Base-by-base conservation (phyloP, 306 rosid genomes). In the Citrullus amarus region DNA sequence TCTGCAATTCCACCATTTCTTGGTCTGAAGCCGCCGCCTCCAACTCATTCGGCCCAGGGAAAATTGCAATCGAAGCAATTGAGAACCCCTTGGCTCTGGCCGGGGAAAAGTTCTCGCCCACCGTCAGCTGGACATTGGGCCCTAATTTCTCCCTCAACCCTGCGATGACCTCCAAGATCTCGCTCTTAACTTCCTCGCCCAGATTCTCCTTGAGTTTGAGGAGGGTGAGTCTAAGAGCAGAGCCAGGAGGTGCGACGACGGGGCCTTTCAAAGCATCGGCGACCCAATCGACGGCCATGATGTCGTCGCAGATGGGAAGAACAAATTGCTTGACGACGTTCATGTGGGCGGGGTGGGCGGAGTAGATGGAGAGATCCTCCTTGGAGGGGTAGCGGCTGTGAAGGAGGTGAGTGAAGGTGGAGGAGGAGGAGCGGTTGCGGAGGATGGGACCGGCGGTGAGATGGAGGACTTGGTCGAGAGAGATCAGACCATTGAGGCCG, bases 271-370 rank as follows among this genome's bases (percentile, higher is more conserved):
- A 63, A 28, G 67, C 84, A 0, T 81, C 84, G 38, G 90, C 83
- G 44, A 92, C 56, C 97, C 97, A 95, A 82, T 95, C 97, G 71
- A 91, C 93, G 82, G 93, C 97, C 97, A 95, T 89, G 87, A 95
- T 44, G 76, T 92, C 97, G 0, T 92, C 96, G 63, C 91, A 63
- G 81, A 91, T 87, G 13, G 97, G 97, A 58, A 89, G 91, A 38
- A 88, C 96, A 3, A 81, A 80, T 0, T 83, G 89, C 75, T 82
- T 89, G 75, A 95, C 98, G 9, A 92, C 91, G 83, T 74, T 51
- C n/a, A 89, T 38, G 76, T 92, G 98, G 83, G 65, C 73, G 0
- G 97, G 93, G 63, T 92, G 96, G 0, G 85, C 91, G 5, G 90
- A 65, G 44, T 91, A 91, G 62, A 87, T 34, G 9, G 76, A 68